Evolutionary conservation across 176 grass and related monocot genomes (phyloP), one percentile per base, ranked within the genome.

Genomic region (Triticum monococcum): DNA sequence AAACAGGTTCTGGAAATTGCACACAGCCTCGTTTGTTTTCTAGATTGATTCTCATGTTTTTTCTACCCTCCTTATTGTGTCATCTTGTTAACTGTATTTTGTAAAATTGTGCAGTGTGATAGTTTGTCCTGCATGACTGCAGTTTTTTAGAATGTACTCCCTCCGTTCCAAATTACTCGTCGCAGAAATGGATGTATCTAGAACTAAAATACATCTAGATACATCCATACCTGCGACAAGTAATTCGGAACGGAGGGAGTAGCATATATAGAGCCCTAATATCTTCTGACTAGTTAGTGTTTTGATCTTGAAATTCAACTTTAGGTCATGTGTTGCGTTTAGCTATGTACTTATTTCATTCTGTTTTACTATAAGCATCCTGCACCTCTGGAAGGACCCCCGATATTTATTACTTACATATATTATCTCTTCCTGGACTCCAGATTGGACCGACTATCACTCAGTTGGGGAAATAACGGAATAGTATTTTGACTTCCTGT

Each of bases 371-470:
- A 73, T 78, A 65, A 81, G 36, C 74, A 78, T 71, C 20, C 25
- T 83, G 23, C 23, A 67, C 41, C 79, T 80, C 41, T 83, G 13
- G 9, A 62, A 50, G 78, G 88, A 77, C 63, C 64, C 74, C 4
- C 13, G 9, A 7, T 85, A 75, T 63, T 68, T 25, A 60, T 87
- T 79, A 45, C 57, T 79, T 36, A 79, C 57, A 73, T 14, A 24
- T 79, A 64, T 86, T 83, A 46, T 87, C 56, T 87, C 35, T 74
- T 84, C 20, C 87, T 68, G 66, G 9, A 74, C 8, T 80, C 46
- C 85, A 91, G 89, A 84, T 68, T 84, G 85, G 89, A 83, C 57
- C 36, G 30, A 72, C 18, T 86, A 78, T 65, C 43, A 84, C 72
- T 61, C 74, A 54, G 78, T 84, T 79, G 40, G 68, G 59, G 40